Base-by-base conservation (phyloP, 768 basidiomycete genomes). In the Pleurotus djamor region DNA sequence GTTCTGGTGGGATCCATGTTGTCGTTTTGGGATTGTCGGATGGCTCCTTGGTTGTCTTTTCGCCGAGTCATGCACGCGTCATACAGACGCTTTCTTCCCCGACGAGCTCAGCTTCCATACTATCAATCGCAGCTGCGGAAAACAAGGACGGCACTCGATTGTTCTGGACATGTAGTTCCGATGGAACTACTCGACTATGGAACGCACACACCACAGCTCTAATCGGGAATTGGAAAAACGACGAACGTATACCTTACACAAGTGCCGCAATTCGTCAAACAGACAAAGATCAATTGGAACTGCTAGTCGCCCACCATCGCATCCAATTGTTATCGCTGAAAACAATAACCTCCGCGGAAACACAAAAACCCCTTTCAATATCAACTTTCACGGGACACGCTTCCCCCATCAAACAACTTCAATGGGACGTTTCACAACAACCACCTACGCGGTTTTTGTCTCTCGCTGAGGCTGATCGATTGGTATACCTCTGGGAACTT, bases 361-460 rank as follows among this genome's bases (percentile, higher is more conserved):
- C 73, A 14, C 74, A 74, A 65, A 82, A 79, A 68, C 78, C 81
- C 13, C 71, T 68, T 48, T 76, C 79, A 61, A 41, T 80, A 5
- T 78, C 81, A 3, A 77, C 78, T 9, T 87, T 88, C 61, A 86
- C 83, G 16, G 88, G 88, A 0, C 88, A 90, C 64, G 83, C 85
- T 4, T 86, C 87, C 17, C 72, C 80, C 6, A 73, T 86, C 60
- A 80, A 74, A 61, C 69, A 71, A 33, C 65, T 87, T 10, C 75
- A 76, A 57, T 89, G 86, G 86, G 80, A 80, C 54, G 67, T 65
- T 10, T 75, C 76, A 13, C 68, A 73, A 60, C 65, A 67, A 33
- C 72, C 75, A 52, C 64, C 78, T 7, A 74, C 72, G 38, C 80
- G 77, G 33, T 86, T 90, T 67, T 68, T 85, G 54, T 85, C 88